Base-by-base conservation (phyloP, 2,329 filamentous ascomycete genomes). In the Penicillium polonicum region DNA sequence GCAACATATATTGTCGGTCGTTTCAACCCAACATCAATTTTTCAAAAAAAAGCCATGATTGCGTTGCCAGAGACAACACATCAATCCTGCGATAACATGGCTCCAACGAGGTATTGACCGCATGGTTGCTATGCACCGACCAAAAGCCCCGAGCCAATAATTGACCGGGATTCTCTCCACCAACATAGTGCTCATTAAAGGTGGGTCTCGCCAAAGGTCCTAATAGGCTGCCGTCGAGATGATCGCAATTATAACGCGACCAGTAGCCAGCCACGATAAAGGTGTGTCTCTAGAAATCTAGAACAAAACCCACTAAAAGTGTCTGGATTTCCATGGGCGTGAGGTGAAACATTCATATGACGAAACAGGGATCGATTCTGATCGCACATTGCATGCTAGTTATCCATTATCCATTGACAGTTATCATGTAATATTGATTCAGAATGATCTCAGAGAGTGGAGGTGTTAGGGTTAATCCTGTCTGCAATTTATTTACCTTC, bases 171-270 rank as follows among this genome's bases (percentile, higher is more conserved):
- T n/a, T 27, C 13, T 52, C 39, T 27, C 39, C 49, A 44, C 49
- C 7, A 2, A 7, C 23, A 12, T 15, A 12, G 9, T 12, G 0
- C 9, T 13, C 2, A 7, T 2, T 0, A 0, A 10, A 0, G 9
- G 49, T 44, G 49, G 49, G 29, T 33, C 27, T 8, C 1, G 10
- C 0, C 6, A 5, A 8, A 2, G 0, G 13, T 19, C 17, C 21
- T 23, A 5, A 36, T 52, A 19, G 39, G 49, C 39, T 45, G 4
- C 0, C 2, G 7, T 1, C 0, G 7, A 35, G 49, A 45, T 45
- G 49, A 52, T 52, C 49, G 49, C 29, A 52, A 52, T 52, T 15
- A 43, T 6, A 33, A 35, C 7, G 9, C 19, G n/a, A 5, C 21
- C 29, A 52, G 29, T 52, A 13, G 3, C 39, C 39, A 45, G 49